Conservation (phyloP, 2,329 filamentous ascomycete genomes). For the Colletotrichum abscissum region DNA sequence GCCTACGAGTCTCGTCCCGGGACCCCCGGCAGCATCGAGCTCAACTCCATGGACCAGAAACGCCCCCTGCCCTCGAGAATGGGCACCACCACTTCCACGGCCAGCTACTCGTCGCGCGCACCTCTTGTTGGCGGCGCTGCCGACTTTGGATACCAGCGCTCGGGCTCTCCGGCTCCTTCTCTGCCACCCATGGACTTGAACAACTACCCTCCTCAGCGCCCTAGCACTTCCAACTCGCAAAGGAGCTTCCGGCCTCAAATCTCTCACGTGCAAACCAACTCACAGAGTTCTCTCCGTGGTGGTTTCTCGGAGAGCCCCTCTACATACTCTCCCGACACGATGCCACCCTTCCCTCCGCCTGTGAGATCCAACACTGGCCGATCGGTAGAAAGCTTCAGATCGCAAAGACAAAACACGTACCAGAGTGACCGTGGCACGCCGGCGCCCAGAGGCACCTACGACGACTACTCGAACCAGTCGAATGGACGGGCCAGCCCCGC, state of each 20-base stretch:
- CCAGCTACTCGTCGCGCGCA: slow-evolving; percentile 73
- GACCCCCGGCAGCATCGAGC: slow-evolving; percentile 64
- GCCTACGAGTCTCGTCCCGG: slow-evolving; percentile 70
- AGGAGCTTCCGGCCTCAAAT: slow-evolving; percentile 44
- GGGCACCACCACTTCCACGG: slow-evolving; percentile 66
- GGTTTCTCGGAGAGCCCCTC: slow-evolving; percentile 45
- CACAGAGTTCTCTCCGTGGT: slow-evolving; percentile 28
- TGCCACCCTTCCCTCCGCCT: slow-evolving; percentile 47
- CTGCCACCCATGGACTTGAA: slow-evolving; percentile 46
- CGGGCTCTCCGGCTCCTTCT: slow-evolving; percentile 50
- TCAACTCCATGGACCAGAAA: slow-evolving; percentile 63
- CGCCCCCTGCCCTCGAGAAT: slow-evolving; percentile 58
- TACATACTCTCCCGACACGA: slow-evolving; percentile 41
- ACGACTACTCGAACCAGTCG: slow-evolving; percentile 38
- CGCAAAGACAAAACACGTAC: slow-evolving; percentile 23
- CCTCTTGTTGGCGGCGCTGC: slow-evolving; percentile 70
- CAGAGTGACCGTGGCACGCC: slow-evolving; percentile 18
- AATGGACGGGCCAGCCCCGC: slow-evolving; percentile 48
- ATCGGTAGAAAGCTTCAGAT: slow-evolving; percentile 45
- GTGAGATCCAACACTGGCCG: slow-evolving; percentile 46
- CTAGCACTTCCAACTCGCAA: slow-evolving; percentile 50
- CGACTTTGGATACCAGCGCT: slow-evolving; percentile 66
- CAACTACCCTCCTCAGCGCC: slow-evolving; percentile 45
- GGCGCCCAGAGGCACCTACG: slow-evolving; percentile 28
- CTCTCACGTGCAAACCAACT: slow-evolving; percentile 39